These are phyloP conservation scores for Ambispora gerdemannii DNA, from an alignment of 192 early-diverging fungal genomes.

Conservation along the genomic window DNA sequence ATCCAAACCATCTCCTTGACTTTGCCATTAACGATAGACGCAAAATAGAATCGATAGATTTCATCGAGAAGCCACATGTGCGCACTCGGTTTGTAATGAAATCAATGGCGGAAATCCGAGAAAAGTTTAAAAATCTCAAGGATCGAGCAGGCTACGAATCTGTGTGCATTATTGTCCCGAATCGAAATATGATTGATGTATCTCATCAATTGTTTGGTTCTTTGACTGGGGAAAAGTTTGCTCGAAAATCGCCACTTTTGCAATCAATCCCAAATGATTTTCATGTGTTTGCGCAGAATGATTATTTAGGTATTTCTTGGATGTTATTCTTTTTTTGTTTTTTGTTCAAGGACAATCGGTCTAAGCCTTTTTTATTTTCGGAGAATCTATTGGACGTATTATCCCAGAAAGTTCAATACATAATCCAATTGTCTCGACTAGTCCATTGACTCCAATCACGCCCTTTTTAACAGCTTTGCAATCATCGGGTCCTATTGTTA, in stretches of 20 bases:
- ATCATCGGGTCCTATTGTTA: too few species aligned
- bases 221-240: background rate
- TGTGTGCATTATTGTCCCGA: background rate
- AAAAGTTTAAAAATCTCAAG: background rate
- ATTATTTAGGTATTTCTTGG: background rate
- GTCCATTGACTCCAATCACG: background rate
- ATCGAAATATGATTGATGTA: background rate
- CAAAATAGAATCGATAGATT: too few species aligned
- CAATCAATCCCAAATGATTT: background rate
- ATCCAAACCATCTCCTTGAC: too few species aligned
- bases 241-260: background rate
- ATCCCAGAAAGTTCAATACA: too few species aligned
- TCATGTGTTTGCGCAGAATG: background rate
- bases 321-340: too few species aligned
- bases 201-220: background rate
- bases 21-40: too few species aligned
- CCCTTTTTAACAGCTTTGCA: background rate
- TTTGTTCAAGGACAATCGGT: too few species aligned
- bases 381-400: background rate
- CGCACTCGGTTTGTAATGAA: background rate
- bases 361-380: background rate
- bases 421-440: background rate
- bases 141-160: background rate
- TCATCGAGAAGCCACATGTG: background rate
- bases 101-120: background rate